Percentiles rank a stretch among this genome's conserved stretches.
Evolutionary conservation across 495 filamentous ascomycete genomes (phyloP).

Genomic region (Trichoderma virens): DNA sequence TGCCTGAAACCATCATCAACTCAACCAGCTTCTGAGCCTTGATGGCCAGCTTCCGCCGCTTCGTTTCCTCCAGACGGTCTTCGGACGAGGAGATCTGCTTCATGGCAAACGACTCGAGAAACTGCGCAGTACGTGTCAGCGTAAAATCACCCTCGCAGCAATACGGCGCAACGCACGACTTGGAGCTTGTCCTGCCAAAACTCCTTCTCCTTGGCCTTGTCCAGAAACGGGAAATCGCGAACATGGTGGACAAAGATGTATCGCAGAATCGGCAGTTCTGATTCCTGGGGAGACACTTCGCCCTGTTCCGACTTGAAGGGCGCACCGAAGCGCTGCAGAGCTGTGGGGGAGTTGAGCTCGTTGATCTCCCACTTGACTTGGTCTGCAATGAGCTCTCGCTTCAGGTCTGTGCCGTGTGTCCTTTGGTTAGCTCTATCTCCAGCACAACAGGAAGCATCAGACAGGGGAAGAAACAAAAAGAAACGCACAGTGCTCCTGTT

Average conservation of each 20-base stretch:
- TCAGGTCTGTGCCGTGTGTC: constrained; percentile 62
- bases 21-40: constrained; percentile 95
- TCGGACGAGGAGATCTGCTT: constrained; percentile 96
- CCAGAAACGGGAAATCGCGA: constrained; percentile 93
- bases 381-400: constrained; percentile 84
- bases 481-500: constrained; percentile 96
- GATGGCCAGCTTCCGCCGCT: constrained; percentile 79
- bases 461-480: neutral
- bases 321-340: constrained; percentile 88
- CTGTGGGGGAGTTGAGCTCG: constrained; percentile 89
- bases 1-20: constrained; percentile 97
- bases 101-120: constrained; percentile 94
- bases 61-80: constrained; percentile 91
- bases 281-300: constrained; percentile 88
- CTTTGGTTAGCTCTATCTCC: neutral
- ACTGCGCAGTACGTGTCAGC: constrained; percentile 45
- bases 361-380: constrained; percentile 84
- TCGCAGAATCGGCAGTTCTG: constrained; percentile 84
- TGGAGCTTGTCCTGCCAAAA: constrained; percentile 99
- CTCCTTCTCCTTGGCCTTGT: constrained; percentile 93
- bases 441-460: neutral
- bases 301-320: constrained; percentile 89
- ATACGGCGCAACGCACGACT: constrained; percentile 54
- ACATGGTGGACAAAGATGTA: constrained; percentile 99
- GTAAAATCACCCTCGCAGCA: neutral